Conservation (phyloP, 805 yeast species). For the Candida ortonii region DNA sequence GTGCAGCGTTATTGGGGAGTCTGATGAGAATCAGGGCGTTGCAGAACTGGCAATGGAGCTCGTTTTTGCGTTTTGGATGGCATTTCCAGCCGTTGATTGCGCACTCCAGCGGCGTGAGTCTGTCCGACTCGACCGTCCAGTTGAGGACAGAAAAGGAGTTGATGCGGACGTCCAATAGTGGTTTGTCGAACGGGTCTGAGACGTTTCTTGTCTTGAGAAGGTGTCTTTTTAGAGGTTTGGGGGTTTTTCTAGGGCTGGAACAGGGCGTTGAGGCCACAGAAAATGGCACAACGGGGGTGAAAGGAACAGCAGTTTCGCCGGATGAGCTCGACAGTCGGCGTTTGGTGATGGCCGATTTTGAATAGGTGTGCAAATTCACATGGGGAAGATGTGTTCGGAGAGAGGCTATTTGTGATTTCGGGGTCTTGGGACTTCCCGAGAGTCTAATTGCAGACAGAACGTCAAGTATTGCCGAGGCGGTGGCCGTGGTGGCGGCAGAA, state of each 20-base stretch:
- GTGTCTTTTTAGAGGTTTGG: slow-evolving; percentile 2
- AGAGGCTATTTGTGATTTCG: too few relatives aligned
- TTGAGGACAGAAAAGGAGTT: slow-evolving; percentile 42
- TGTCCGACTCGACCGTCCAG: slow-evolving; percentile 40
- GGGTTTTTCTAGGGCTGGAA: slow-evolving; percentile 1
- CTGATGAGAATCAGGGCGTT: slow-evolving; percentile 29
- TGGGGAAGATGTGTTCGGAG: slow-evolving; percentile 17
- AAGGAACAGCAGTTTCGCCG: too few relatives aligned
- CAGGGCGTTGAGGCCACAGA: slow-evolving; percentile 2
- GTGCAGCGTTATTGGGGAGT: slow-evolving; percentile 20
- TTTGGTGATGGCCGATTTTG: slow-evolving; percentile 20
- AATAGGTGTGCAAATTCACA: slow-evolving; percentile 12
- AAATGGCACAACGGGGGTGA: too few relatives aligned
- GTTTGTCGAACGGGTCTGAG: slow-evolving; percentile 25
- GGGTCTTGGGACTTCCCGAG: too few relatives aligned
- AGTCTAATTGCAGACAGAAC: slow-evolving; percentile 21
- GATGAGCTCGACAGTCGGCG: slow-evolving; percentile 23
- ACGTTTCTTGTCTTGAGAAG: neutral
- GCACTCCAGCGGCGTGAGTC: slow-evolving; percentile 45
- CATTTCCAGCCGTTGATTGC: slow-evolving; percentile 55
- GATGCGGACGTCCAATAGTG: slow-evolving; percentile 39
- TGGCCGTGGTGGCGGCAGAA: too few relatives aligned
- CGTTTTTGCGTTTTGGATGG: slow-evolving; percentile 33
- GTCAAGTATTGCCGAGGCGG: slow-evolving; percentile 19
- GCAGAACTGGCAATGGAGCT: slow-evolving; percentile 34